Evolutionary conservation across 495 filamentous ascomycete species (phyloP).

Genomic region (Penicillium silybi): DNA sequence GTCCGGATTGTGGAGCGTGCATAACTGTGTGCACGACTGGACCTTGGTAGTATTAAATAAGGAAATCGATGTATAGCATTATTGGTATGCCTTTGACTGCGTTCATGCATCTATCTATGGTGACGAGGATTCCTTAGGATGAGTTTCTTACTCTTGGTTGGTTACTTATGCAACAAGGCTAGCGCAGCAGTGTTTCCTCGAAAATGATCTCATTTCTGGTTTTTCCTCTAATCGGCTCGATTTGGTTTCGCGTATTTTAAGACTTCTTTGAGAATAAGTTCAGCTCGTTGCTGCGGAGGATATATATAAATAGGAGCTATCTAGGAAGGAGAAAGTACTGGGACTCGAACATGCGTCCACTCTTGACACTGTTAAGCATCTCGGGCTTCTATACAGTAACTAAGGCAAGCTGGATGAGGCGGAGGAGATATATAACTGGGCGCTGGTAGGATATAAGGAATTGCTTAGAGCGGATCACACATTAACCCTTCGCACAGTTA

Average conservation of each 20-base stretch:
- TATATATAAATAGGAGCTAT: conserved; percentile 3
- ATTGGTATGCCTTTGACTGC: conserved; percentile 14
- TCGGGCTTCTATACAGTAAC: conserved; percentile 13
- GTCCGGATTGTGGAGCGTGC: conserved; percentile 6
- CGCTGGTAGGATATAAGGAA: conserved; percentile 28
- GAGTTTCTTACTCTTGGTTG: background rate
- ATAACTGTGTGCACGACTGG: conserved; percentile 13
- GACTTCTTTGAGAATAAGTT: background rate
- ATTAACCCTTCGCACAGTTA: too few species aligned
- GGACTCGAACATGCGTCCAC: background rate
- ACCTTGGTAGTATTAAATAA: conserved; percentile 6
- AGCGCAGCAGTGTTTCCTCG: background rate
- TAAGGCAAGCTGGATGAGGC: conserved; percentile 26
- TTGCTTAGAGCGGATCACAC: too few species aligned
- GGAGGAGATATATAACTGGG: conserved; percentile 22
- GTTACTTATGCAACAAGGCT: background rate
- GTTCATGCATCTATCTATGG: background rate
- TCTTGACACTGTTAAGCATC: conserved; percentile 8
- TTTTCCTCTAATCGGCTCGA: too few species aligned
- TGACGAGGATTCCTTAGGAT: background rate
- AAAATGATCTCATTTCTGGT: background rate
- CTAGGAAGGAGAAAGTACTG: background rate
- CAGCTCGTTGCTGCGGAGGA: conserved; percentile 10
- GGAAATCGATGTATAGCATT: background rate
- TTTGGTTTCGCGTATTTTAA: too few species aligned